A percentile compares a stretch with the other conserved stretches of the same genome.
Evolutionary conservation across 805 yeast species (phyloP).

Genomic region (Cyberlindnera lachancei): DNA sequence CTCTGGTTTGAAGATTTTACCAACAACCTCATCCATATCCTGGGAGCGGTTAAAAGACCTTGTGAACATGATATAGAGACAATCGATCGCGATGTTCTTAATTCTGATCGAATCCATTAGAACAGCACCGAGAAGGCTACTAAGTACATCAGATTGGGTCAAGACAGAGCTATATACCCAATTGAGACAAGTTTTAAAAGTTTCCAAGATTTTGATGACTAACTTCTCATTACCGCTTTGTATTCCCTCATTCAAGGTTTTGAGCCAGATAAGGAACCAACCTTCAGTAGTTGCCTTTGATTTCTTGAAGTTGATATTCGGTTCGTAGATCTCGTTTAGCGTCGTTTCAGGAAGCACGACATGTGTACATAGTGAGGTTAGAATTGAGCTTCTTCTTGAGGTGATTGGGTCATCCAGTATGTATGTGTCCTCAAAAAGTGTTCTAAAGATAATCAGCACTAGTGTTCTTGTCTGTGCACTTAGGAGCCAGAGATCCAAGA

Average conservation of each 20-base stretch:
- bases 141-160: constrained; percentile 56
- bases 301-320: constrained; percentile 51
- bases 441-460: constrained; percentile 69
- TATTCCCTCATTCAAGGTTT: constrained; percentile 37
- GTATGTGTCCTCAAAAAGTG: constrained; percentile 88
- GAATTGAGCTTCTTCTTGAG: constrained; percentile 63
- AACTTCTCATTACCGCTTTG: constrained; percentile 35
- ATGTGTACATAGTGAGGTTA: constrained; percentile 79
- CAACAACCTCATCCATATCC: constrained; percentile 74
- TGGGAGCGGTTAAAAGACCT: constrained; percentile 56
- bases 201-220: constrained; percentile 64
- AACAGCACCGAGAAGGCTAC: constrained; percentile 53
- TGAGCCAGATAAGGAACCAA: constrained; percentile 81
- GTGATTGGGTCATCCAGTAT: constrained; percentile 89
- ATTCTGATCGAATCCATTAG: constrained; percentile 55
- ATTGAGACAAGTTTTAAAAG: constrained; percentile 81
- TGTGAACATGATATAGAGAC: constrained; percentile 82
- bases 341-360: constrained; percentile 67
- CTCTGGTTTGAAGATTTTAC: constrained; percentile 63
- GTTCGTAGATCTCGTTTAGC: constrained; percentile 55
- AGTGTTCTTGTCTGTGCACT: constrained; percentile 64
- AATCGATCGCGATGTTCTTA: constrained; percentile 80
- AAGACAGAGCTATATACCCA: constrained; percentile 84
- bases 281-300: constrained; percentile 73
- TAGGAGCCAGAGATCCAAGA: constrained; percentile 67